Base-by-base conservation (phyloP, 2,329 filamentous ascomycete species). In the Akanthomyces dipterigenus region DNA sequence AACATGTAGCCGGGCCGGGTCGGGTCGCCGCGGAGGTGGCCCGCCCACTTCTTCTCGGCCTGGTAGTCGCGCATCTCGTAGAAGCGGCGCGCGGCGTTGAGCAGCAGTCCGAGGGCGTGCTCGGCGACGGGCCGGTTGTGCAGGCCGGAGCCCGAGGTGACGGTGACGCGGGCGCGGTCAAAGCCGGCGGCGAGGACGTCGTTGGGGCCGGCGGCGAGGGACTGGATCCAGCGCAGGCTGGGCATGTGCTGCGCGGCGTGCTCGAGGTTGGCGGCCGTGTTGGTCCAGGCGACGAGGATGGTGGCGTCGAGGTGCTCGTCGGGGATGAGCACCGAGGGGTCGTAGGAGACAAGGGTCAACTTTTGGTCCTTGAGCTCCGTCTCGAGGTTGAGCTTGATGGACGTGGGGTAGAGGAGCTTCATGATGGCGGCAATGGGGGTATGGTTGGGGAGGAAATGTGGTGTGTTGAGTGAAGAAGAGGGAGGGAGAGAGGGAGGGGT, bases 351-450 rank as follows among this genome's bases (percentile, higher is more conserved):
- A 38, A 54, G 24, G 20, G 48, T 51, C 20, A 58, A 28, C 12
- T 42, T 22, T 38, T 57, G 46, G 36, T 46, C 46, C 3, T 45
- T 28, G 28, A 62, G 60, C 20, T 53, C 24, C 12, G 50, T 38
- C 63, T 77, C 64, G 63, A 79, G 67, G 75, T 87, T 79, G 70
- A 88, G 79, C 58, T 75, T 76, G 64, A 88, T 78, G 3, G 84
- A 87, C 60, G 82, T 87, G 55, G 85, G 85, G 75, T 88, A 87
- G 65, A 88, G 83, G 65, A 88, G 82, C 76, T 88, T 88, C 83
- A 84, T 84, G 56, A 60, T 75, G 67, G 54, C 26, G 51, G 59
- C 14, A n/a, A 28, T 51, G 40, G 31, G 26, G 54, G 3, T 24
- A 20, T n/a, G 36, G 36, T 22, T 9, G 9, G 18, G 6, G 24